Base-by-base conservation (phyloP, 768 basidiomycete genomes). In the Podaxis rugospora region DNA sequence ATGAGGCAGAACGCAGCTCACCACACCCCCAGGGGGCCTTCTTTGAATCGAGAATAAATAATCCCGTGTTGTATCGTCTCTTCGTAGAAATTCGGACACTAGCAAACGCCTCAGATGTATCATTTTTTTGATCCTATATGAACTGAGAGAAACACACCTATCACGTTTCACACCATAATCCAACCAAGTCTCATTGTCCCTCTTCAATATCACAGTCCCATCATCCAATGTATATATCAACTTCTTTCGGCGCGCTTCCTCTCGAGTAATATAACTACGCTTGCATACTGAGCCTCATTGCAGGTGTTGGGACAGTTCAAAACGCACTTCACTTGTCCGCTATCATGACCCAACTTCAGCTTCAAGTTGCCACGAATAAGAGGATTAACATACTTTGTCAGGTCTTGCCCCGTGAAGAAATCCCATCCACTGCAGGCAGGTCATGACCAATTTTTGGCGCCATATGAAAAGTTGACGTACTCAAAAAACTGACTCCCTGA, bases 1-100 rank as follows among this genome's bases (percentile, higher is more conserved):
- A 32, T 28, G 35, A 27, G 36, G 3, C 21, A 46, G 13, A n/a
- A 39, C 27, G 44, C 32, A 52, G 72, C 83, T 63, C 75, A 85
- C 92, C 92, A 74, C 94, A 97, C 56, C 94, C 94, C 85, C 89
- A 93, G 1, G 94, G 94, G 23, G 93, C 93, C 71, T 82, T 87
- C 62, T 87, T 86, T 21, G 92, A 79, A 69, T 97, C 94, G 37
- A 96, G 79, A 63, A 97, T 82, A 67, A 95, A 93, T n/a, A 97
- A 77, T 21, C 93, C 93, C 11, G 88, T 86, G 64, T 85, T 89
- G 68, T 92, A 92, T 49, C 74, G 66, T 13, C 77, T 77, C 37
- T 80, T 73, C 65, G 87, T 88, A 37, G 83, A 85, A 70, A 97
- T 87, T 56, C 94, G 88, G 55, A 97, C 89, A 66, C 94, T 91